Base-by-base conservation (phyloP, 2,329 filamentous ascomycete species). In the Fusarium transvaalense region DNA sequence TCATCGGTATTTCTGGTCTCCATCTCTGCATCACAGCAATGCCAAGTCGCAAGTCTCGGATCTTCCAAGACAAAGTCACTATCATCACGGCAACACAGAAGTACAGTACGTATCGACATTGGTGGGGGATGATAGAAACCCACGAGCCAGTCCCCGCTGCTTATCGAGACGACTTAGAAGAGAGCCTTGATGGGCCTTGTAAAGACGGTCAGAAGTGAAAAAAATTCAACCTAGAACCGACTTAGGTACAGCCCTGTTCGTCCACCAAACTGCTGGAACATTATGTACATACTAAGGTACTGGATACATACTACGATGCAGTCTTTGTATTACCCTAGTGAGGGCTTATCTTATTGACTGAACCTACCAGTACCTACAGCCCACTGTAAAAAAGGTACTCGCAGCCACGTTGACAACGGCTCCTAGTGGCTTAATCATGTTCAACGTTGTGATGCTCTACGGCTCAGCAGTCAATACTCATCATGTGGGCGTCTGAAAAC, bases 331-430 rank as follows among this genome's bases (percentile, higher is more conserved):
- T 39, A 54, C 64, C 52, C 39, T 32, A 45, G 38, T 34, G 52
- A 69, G 46, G 57, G 57, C 46, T 63, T 70, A 42, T 37, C 50
- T 56, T 46, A 45, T 45, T 53, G 19, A 41, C 46, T 42, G 35
- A 56, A 19, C 34, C n/a, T 50, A n/a, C n/a, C n/a, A n/a, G n/a
- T n/a, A 45, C 25, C n/a, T 27, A 39, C n/a, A 51, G n/a, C 32
- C 50, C 47, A 42, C n/a, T 21, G n/a, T 45, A 14, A 45, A 19
- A 35, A 29, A 61, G 45, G 41, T 35, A 38, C 35, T 56, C 46
- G 43, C 34, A 64, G 63, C 67, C 67, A 70, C 66, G 66, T 69
- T 70, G 57, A 42, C 47, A 70, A 67, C 66, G 57, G 55, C 51
- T 48, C 39, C 47, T 57, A 60, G 62, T 70, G 66, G 66, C 45